Percentiles rank a stretch among this genome's conserved stretches.
Conservation (phyloP, 2,329 filamentous ascomycete species). For the Chrysoporthe cubensis region DNA sequence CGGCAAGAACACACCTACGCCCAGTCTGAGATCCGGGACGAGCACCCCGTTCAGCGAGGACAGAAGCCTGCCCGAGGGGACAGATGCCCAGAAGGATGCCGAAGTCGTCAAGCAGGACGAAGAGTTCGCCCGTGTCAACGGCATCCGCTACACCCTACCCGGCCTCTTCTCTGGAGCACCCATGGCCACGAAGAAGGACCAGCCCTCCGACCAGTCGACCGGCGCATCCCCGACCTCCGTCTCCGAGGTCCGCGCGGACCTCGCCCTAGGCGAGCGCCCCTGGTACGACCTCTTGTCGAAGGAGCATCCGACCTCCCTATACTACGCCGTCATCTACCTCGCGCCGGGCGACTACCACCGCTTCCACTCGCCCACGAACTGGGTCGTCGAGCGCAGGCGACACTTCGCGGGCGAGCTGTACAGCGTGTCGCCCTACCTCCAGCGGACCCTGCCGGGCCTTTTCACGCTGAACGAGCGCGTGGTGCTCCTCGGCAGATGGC, state of each 20-base stretch:
- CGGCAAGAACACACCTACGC: conserved; percentile 64
- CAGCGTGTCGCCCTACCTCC: conserved; percentile 92
- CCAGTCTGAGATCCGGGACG: conserved; percentile 48
- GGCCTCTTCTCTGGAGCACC: conserved; percentile 78
- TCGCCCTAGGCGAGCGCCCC: conserved; percentile 71
- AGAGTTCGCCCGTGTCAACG: conserved; percentile 92
- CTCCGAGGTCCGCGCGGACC: conserved; percentile 80
- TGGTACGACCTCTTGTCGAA: conserved; percentile 72
- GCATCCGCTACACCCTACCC: conserved; percentile 92
- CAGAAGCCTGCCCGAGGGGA: conserved; percentile 36
- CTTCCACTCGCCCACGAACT: conserved; percentile 93
- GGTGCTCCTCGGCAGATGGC: conserved; percentile 90
- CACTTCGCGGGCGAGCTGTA: conserved; percentile 97
- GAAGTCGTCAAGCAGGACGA: conserved; percentile 79
- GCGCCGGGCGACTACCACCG: conserved; percentile 98
- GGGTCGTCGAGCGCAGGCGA: conserved; percentile 93
- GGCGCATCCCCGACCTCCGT: conserved; percentile 71
- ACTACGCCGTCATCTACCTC: conserved; percentile 94
- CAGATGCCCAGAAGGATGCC: conserved; percentile 51
- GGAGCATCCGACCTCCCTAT: conserved; percentile 72
- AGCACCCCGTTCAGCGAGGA: conserved; percentile 38
- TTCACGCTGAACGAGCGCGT: conserved; percentile 98
- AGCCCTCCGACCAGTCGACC: conserved; percentile 74
- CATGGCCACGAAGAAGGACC: conserved; percentile 49
- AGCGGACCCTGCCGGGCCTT: conserved; percentile 87